These are phyloP conservation scores for Protomyces lactucae-debilis DNA, from an alignment of 1,139 yeast genomes.

Conservation along the genomic window DNA sequence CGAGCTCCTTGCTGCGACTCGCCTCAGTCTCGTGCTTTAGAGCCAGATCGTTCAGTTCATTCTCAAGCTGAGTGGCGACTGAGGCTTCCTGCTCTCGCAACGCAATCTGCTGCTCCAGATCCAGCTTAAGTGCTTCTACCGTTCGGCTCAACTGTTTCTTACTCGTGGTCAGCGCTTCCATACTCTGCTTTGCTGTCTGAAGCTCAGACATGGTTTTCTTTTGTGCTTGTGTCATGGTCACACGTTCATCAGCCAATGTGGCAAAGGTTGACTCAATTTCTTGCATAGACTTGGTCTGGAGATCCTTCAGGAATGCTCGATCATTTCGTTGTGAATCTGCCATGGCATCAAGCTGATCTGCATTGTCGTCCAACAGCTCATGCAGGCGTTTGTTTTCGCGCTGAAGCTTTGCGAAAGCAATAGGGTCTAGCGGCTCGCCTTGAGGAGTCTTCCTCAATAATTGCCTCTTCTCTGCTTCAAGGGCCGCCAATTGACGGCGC, in stretches of 20 bases:
- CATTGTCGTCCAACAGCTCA: constrained; percentile 28
- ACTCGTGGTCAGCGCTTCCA: constrained; percentile 1
- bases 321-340: constrained; percentile 22
- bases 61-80: constrained; percentile 9
- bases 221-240: constrained; percentile 20
- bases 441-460: not conserved
- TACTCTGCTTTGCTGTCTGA: constrained; percentile 11
- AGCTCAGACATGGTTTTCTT: constrained; percentile 16
- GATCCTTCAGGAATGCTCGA: constrained; percentile 15
- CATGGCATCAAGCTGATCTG: constrained; percentile 27
- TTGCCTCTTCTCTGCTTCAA: not conserved
- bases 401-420: constrained; percentile 1
- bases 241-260: constrained; percentile 22
- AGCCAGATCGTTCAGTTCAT: constrained; percentile 35
- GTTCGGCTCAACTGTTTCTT: constrained; percentile 3
- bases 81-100: constrained; percentile 2
- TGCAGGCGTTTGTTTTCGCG: constrained; percentile 28
- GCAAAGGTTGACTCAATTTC: constrained; percentile 26
- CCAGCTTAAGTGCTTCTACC: not conserved
- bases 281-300: constrained; percentile 26
- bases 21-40: constrained; percentile 53
- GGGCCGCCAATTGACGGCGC: not conserved
- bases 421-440: not conserved
- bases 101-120: constrained; percentile 9
- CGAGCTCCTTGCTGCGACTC: constrained; percentile 51